phyloP scores from a whole-genome alignment of 768 basidiomycete genomes.

The Trametes cingulata region DNA sequence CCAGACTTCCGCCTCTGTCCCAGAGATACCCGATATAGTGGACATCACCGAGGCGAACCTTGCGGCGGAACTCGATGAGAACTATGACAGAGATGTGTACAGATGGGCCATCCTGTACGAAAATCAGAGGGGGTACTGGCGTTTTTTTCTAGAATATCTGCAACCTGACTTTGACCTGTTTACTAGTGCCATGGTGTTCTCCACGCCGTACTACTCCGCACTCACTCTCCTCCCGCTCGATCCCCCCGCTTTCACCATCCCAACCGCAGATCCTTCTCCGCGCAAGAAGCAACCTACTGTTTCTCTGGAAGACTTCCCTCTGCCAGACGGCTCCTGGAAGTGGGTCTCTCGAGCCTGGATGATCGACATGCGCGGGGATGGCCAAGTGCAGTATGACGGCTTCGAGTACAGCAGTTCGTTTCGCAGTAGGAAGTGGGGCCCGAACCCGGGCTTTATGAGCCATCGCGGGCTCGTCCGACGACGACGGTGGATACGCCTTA shows the following conservation, averaged over 20 bases:
- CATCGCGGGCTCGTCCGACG: conserved; percentile 76
- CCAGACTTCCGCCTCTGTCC: neutral
- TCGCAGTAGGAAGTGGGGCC: conserved; percentile 63
- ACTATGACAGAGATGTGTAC: conserved; percentile 51
- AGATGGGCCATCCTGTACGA: conserved; percentile 81
- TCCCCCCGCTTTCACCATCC: conserved; percentile 72
- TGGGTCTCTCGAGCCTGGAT: conserved; percentile 85
- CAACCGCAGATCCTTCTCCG: conserved; percentile 37
- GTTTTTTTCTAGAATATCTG: conserved; percentile 10
- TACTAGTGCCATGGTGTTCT: conserved; percentile 63
- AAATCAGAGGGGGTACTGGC: conserved; percentile 74
- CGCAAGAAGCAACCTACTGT: conserved; percentile 51
- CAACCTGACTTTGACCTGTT: neutral
- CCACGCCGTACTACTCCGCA: conserved; percentile 69
- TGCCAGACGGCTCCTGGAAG: conserved; percentile 79
- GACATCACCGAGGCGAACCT: neutral
- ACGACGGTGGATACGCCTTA: conserved; percentile 80
- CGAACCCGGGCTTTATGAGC: conserved; percentile 58
- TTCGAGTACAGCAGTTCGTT: conserved; percentile 88
- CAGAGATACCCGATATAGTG: conserved; percentile 6
- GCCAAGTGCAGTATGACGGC: conserved; percentile 78
- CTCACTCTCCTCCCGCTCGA: conserved; percentile 70
- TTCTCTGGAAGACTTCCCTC: conserved; percentile 61
- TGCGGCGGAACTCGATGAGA: conserved; percentile 17
- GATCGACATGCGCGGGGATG: conserved; percentile 85